Conservation (phyloP, 805 yeast genomes). For the Candida pseudoglaebosa region DNA sequence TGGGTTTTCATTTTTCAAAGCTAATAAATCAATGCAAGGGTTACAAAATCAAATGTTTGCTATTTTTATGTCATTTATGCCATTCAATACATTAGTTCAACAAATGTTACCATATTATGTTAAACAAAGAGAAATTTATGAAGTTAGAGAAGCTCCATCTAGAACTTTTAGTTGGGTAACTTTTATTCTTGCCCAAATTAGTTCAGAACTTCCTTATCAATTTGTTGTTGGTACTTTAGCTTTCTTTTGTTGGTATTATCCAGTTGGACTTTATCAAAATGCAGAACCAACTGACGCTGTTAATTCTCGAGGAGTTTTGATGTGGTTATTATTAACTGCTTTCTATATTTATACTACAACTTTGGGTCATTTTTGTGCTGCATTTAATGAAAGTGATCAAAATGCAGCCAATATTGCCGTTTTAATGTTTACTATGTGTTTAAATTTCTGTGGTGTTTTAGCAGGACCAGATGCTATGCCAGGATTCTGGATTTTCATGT, state of each 20-base stretch:
- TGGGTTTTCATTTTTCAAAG: slow-evolving; percentile 71
- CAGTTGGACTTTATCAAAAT: slow-evolving; percentile 45
- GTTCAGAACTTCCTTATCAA: slow-evolving; percentile 48
- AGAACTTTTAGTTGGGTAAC: slow-evolving; percentile 42
- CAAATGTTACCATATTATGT: slow-evolving; percentile 43
- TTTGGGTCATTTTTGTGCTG: slow-evolving; percentile 26
- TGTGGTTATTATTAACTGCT: slow-evolving; percentile 29
- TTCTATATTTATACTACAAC: slow-evolving; percentile 25
- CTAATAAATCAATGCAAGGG: slow-evolving; percentile 51
- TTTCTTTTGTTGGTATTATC: slow-evolving; percentile 57
- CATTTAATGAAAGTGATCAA: slow-evolving; percentile 29
- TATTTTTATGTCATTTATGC: slow-evolving; percentile 42
- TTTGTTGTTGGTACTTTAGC: slow-evolving; percentile 38
- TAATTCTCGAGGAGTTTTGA: slow-evolving; percentile 31
- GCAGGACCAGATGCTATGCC: slow-evolving; percentile 28
- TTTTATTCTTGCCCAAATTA: slow-evolving; percentile 36
- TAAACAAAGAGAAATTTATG: slow-evolving; percentile 42
- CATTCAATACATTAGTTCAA: slow-evolving; percentile 37
- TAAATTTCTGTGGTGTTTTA: slow-evolving; percentile 35
- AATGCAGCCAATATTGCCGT: slow-evolving; percentile 32
- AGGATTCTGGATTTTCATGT: slow-evolving; percentile 65
- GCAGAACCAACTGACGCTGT: slow-evolving; percentile 47
- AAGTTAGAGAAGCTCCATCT: slow-evolving; percentile 44
- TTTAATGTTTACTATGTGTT: slow-evolving; percentile 28
- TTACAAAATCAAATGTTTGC: slow-evolving; percentile 65